phyloP scores from a whole-genome alignment of 352 stramenopile genomes.

The Phytophthora brassicae region DNA sequence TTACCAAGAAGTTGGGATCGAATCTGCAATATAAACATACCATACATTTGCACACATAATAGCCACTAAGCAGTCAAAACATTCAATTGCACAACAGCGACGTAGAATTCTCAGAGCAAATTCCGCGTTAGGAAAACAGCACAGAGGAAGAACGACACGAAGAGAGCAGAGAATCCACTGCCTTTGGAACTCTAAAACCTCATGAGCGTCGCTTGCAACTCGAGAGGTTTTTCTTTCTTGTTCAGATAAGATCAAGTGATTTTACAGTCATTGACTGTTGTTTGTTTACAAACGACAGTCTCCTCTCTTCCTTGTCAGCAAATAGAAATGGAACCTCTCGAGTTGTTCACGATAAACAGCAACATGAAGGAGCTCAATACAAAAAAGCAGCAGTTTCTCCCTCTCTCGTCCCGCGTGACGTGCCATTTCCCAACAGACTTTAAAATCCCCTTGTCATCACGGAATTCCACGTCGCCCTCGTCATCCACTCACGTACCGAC shows the following conservation, averaged over 20 bases:
- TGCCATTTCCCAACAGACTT: conserved; percentile 8
- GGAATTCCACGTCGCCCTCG: conserved; percentile 22
- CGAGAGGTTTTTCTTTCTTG: conserved; percentile 8
- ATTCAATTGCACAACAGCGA: background rate
- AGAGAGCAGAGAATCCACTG: no score
- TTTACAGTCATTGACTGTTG: conserved; percentile 70
- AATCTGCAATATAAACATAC: conserved; percentile 51
- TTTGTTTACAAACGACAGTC: no score
- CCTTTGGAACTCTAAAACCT: conserved; percentile 27
- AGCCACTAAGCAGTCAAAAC: no score
- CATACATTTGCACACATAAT: no score
- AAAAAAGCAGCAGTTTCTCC: conserved; percentile 7
- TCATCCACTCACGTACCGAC: conserved; percentile 46
- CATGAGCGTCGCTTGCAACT: conserved; percentile 5
- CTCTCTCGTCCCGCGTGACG: conserved; percentile 10
- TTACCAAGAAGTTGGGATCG: conserved; percentile 79
- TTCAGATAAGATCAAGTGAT: conserved; percentile 91
- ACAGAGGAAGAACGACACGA: no score
- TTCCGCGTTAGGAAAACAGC: background rate
- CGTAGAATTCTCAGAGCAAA: conserved; percentile 41
- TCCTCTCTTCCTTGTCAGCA: conserved; percentile 57
- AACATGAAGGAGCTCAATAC: conserved; percentile 35
- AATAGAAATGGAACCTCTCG: conserved; percentile 9
- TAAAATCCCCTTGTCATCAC: conserved; percentile 40
- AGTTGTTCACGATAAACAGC: background rate